Percentiles rank a stretch among this genome's conserved stretches.
Conservation (phyloP, 2,329 filamentous ascomycete genomes). For the Fusarium chuoi region DNA sequence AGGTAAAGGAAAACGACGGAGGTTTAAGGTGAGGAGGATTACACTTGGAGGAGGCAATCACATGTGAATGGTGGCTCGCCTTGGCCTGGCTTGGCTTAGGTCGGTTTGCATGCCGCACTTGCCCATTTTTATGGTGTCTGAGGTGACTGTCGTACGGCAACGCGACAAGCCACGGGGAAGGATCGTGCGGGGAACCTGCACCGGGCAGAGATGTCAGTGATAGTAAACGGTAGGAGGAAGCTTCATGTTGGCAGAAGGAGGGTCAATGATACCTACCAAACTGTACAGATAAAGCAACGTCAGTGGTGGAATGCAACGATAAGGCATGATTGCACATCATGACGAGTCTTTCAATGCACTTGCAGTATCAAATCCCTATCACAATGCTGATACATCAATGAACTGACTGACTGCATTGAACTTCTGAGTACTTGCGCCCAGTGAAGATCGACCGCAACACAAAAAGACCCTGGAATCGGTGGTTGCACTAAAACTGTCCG, state of each 20-base stretch:
- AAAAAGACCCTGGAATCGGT: slow-evolving; percentile 22
- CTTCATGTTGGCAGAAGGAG: neutral
- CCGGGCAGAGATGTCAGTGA: slow-evolving; percentile 19
- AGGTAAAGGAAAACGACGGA: neutral
- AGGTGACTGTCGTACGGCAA: slow-evolving; percentile 17
- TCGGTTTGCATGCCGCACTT: slow-evolving; percentile 1
- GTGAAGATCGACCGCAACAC: slow-evolving; percentile 9
- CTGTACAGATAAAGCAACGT: neutral
- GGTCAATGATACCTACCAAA: neutral
- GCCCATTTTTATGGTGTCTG: slow-evolving; percentile 14
- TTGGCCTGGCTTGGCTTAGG: slow-evolving; percentile 15
- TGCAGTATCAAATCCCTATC: neutral
- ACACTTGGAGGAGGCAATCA: slow-evolving; percentile 30
- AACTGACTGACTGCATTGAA: neutral
- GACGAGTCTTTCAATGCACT: neutral
- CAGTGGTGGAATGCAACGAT: neutral
- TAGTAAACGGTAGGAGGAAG: neutral
- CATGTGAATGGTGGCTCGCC: slow-evolving; percentile 31
- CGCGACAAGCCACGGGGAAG: slow-evolving; percentile 22
- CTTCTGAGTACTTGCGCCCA: slow-evolving; percentile 1
- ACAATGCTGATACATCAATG: neutral
- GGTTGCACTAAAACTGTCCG: neutral
- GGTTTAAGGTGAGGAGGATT: neutral
- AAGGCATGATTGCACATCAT: neutral
- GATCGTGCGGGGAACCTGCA: slow-evolving; percentile 29